Base-by-base conservation (phyloP, 495 filamentous ascomycete species). In the Tuber brumale region DNA sequence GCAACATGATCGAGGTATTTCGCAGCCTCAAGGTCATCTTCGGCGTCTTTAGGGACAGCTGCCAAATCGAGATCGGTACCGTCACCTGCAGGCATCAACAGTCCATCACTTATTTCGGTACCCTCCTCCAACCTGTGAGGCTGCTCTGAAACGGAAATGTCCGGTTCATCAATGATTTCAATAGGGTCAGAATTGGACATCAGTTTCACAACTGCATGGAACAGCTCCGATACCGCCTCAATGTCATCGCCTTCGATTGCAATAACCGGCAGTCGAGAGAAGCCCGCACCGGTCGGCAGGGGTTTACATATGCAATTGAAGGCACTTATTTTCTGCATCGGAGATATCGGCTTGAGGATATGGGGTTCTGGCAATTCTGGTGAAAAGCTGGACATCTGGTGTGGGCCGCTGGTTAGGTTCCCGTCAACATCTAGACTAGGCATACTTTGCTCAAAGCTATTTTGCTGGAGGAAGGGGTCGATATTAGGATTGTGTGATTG, bases 231-330 rank as follows among this genome's bases (percentile, higher is more conserved):
- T 21, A 83, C 82, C 3, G 71, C 69, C 12, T 74, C 74, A 16
- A 72, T 69, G 45, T 83, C 82, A 46, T 83, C 82, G 21, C 94
- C 93, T 82, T 99, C 95, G 37, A 99, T 84, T 0, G 93, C 91
- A 70, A 98, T 90, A 41, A 97, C 87, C 1, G 92, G 88, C 0
- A 96, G 94, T 61, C 94, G 88, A 39, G 86, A 70, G 6, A 75
- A 73, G 21, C 76, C 70, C 21, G 77, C 70, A 45, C 71, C 72
- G 16, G 80, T 72, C 2, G 81, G 76, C 57, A 83, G 74, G 37
- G 81, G 77, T 69, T 76, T 83, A 69, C 82, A 83, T 31, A 83
- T 83, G 44, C 74, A 74, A 70, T 70, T 76, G 44, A 83, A 83
- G 23, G 79, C 81, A 21, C 80, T 61, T n/a, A 81, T 77, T 69